Base-by-base conservation (phyloP, 306 rosid genomes). In the Purshia tridentata region DNA sequence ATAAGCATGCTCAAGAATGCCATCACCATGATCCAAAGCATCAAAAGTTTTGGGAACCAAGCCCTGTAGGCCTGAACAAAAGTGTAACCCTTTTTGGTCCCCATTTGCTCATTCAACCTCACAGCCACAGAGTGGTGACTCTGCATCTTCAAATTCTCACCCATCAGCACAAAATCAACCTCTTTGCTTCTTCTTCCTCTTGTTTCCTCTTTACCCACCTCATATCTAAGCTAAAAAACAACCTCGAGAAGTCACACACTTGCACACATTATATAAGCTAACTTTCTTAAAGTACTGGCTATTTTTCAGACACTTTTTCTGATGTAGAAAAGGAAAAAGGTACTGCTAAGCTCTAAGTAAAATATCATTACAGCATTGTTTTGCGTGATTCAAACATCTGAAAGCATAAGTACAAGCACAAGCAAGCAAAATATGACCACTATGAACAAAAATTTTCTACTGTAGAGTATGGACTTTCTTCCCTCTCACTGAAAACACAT, bases 51-150 rank as follows among this genome's bases (percentile, higher is more conserved):
- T 16, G 84, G 89, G 67, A 90, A 83, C 98, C 98, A 92, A 53
- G 83, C 84, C 76, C 99, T 88, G 44, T 86, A 81, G 18, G 87
- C 81, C 74, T 87, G 97, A 86, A 95, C 82, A 76, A 86, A 88
- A 41, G 96, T 89, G 91, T 79, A 85, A 44, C 92, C 91, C 72
- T 82, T 79, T 59, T 86, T 88, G 63, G 84, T 81, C 55, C 83
- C 97, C 65, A 73, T 65, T 83, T 94, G 97, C 80, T 89, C 99
- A 69, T 86, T 88, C 73, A 84, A 61, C 84, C 77, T 88, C 81
- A 81, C 84, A 68, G 83, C 87, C 90, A 84, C 80, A 50, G 95
- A 77, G 76, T 85, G 84, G 74, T 87, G 80, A 53, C 67, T 69
- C 74, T 75, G 87, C 82, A 80, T 84, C 91, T 89, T 91, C 80